Conservation (phyloP, 352 stramenopile genomes). For the Phytophthora ramorum region DNA sequence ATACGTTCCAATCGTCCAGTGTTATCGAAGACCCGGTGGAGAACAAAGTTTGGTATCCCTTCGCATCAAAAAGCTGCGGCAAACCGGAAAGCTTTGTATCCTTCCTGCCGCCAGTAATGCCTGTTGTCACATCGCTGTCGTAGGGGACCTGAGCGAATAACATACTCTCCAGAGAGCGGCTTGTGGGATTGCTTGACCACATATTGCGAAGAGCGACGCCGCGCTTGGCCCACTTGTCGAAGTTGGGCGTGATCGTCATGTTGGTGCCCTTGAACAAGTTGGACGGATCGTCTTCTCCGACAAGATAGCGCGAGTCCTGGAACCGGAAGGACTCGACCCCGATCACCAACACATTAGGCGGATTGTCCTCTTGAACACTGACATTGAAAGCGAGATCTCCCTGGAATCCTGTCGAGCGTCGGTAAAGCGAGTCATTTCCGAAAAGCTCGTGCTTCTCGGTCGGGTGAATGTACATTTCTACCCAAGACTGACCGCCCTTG, state of each 20-base stretch:
- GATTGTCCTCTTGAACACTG: slow-evolving; percentile 32
- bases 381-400: slow-evolving; percentile 54
- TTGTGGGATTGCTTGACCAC: slow-evolving; percentile 65
- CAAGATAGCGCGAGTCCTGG: slow-evolving; percentile 56
- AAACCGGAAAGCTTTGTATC: slow-evolving; percentile 43
- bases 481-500: slow-evolving; percentile 11
- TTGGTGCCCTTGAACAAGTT: slow-evolving; percentile 46
- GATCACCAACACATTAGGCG: slow-evolving; percentile 57
- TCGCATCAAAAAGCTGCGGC: slow-evolving; percentile 58
- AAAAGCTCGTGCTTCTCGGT: slow-evolving; percentile 21
- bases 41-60: slow-evolving; percentile 54
- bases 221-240: slow-evolving; percentile 56
- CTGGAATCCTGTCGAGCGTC: slow-evolving; percentile 43
- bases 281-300: slow-evolving; percentile 42
- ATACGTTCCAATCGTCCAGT: slow-evolving; percentile 57
- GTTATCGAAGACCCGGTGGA: slow-evolving; percentile 44
- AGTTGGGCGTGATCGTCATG: slow-evolving; percentile 50
- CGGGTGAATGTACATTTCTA: slow-evolving; percentile 17
- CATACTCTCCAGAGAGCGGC: slow-evolving; percentile 59
- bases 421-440: slow-evolving; percentile 19
- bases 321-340: slow-evolving; percentile 62
- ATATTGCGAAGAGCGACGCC: slow-evolving; percentile 57
- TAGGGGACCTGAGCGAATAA: slow-evolving; percentile 58
- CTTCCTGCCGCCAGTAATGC: slow-evolving; percentile 35
- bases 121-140: slow-evolving; percentile 41